Percentiles rank a stretch among this genome's conserved stretches.
These are phyloP conservation scores for Rehmannia glutinosa DNA, from an alignment of 257 asterid species.

Conservation along the genomic window DNA sequence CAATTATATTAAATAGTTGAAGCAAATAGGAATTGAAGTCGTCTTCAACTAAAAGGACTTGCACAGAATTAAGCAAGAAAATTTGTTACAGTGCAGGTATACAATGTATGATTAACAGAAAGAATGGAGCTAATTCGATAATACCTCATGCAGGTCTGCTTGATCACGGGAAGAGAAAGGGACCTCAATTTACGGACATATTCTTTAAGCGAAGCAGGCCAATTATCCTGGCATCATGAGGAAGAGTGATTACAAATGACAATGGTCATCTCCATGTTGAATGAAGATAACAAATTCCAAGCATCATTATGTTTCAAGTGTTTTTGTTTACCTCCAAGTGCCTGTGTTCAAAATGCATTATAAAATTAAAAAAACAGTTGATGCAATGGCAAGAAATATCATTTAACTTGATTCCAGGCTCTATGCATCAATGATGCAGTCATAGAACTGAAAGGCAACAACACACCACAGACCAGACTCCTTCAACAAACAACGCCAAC, in stretches of 20 bases:
- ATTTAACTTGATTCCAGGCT: background rate
- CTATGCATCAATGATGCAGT: background rate
- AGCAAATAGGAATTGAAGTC: background rate
- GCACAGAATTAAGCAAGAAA: background rate
- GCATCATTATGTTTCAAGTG: background rate
- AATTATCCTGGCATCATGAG: slow-evolving; percentile 55
- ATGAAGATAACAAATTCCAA: background rate
- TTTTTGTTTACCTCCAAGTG: background rate
- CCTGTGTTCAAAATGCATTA: background rate
- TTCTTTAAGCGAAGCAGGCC: slow-evolving; percentile 83
- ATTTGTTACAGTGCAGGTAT: background rate
- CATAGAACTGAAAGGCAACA: background rate
- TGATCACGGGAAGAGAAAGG: slow-evolving; percentile 71
- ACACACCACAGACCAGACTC: background rate
- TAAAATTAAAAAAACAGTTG: background rate
- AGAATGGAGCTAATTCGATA: slow-evolving; percentile 1
- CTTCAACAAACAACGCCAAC: background rate
- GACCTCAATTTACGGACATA: slow-evolving; percentile 54
- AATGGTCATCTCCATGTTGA: background rate
- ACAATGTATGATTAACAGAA: slow-evolving; percentile 1
- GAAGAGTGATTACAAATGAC: slow-evolving; percentile 1
- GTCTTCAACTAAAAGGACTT: slow-evolving; percentile 18
- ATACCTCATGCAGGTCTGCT: slow-evolving; percentile 56
- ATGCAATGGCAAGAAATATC: too few relatives aligned
- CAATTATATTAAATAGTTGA: background rate